These are phyloP conservation scores for Escovopsis sp. DNA, from an alignment of 2,329 filamentous ascomycete genomes.

Conservation along the genomic window DNA sequence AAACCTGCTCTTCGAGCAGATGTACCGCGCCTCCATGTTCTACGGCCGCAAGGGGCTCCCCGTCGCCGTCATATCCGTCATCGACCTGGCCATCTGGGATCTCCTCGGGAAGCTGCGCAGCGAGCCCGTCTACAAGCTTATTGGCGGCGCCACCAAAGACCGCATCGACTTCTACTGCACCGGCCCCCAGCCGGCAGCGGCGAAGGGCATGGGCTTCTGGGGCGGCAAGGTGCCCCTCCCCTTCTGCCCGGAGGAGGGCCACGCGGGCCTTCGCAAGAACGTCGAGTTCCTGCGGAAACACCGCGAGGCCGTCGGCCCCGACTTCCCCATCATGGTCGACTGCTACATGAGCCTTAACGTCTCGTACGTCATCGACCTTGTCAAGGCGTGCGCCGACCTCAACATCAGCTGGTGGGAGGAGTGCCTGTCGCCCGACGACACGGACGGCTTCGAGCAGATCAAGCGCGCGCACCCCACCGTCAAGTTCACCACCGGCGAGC, in stretches of 20 bases:
- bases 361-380: constrained; percentile 80
- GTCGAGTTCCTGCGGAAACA: constrained; percentile 77
- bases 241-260: constrained; percentile 78
- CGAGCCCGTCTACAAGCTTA: constrained; percentile 88
- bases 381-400: constrained; percentile 66
- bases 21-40: constrained; percentile 94
- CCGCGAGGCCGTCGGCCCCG: constrained; percentile 67
- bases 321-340: constrained; percentile 89
- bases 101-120: constrained; percentile 78
- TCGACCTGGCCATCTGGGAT: constrained; percentile 88
- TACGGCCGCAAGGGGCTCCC: constrained; percentile 88
- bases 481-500: constrained; percentile 92
- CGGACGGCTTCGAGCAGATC: constrained; percentile 76
- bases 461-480: constrained; percentile 80
- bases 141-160: constrained; percentile 76
- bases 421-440: constrained; percentile 80
- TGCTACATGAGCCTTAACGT: constrained; percentile 97
- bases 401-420: constrained; percentile 98
- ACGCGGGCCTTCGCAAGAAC: constrained; percentile 71
- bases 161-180: constrained; percentile 89
- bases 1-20: constrained; percentile 86
- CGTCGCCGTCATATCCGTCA: constrained; percentile 82
- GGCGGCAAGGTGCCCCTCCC: constrained; percentile 83
- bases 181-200: constrained; percentile 65
- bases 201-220: constrained; percentile 76